phyloP scores from a whole-genome alignment of 2,329 filamentous ascomycete species.

The Aspergillus sp. region DNA sequence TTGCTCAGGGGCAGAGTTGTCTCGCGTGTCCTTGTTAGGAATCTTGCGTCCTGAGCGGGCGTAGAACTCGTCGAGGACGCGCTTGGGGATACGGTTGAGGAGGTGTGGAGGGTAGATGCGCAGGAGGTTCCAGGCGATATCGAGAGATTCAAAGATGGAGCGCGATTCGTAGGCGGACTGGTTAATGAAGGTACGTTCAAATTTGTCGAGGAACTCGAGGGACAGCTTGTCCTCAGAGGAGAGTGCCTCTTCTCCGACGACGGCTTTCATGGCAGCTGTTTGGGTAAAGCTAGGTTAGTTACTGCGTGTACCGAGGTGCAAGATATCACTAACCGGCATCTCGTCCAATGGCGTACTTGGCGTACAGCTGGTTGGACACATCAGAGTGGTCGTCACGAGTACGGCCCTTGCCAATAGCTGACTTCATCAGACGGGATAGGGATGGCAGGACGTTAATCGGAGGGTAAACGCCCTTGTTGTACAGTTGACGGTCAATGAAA shows the following conservation, averaged over 20 bases:
- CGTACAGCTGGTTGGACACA: conserved; percentile 98
- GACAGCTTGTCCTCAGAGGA: conserved; percentile 96
- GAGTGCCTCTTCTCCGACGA: conserved; percentile 96
- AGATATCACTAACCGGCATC: conserved; percentile 61
- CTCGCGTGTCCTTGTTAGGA: conserved; percentile 49
- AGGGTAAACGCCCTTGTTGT: conserved; percentile 97
- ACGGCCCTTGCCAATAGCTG: conserved; percentile 95
- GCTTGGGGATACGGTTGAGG: conserved; percentile 89
- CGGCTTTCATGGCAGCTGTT: conserved; percentile 92
- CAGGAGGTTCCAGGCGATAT: conserved; percentile 93
- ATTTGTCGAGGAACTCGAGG: conserved; percentile 97
- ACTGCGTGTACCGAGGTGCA: neutral
- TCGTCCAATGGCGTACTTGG: conserved; percentile 98
- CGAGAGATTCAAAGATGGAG: conserved; percentile 88
- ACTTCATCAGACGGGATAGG: conserved; percentile 99
- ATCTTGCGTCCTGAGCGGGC: conserved; percentile 54
- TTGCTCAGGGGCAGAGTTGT: conserved; percentile 38
- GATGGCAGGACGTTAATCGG: conserved; percentile 98
- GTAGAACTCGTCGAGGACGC: conserved; percentile 81
- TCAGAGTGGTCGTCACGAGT: conserved; percentile 96
- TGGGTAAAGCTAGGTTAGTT: neutral
- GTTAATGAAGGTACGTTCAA: conserved; percentile 90
- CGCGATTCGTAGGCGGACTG: conserved; percentile 92
- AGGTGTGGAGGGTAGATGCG: conserved; percentile 98
- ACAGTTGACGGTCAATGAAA: conserved; percentile 87